Conservation (phyloP, 2,329 filamentous ascomycete species). For the Epichloe baconii region DNA sequence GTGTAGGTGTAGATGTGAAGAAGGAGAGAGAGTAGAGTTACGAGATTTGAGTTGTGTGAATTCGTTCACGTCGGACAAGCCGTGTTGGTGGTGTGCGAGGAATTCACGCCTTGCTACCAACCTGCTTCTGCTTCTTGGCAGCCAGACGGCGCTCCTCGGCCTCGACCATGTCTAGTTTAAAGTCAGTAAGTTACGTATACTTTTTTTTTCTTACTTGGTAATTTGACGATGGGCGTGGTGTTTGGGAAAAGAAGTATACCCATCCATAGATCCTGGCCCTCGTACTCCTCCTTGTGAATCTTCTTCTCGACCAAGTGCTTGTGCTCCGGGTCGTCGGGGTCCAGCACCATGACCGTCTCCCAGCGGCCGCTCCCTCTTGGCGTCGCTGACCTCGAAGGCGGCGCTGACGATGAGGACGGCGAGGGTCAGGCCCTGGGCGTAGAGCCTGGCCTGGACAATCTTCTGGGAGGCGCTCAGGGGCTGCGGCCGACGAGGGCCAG, state of each 20-base stretch:
- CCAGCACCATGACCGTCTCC: slow-evolving; percentile 72
- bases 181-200: slow-evolving; percentile 4
- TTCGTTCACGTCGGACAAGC: too few species aligned
- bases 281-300: slow-evolving; percentile 76
- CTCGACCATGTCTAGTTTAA: slow-evolving; percentile 58
- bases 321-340: slow-evolving; percentile 71
- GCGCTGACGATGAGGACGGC: slow-evolving; percentile 73
- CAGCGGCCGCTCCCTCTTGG: slow-evolving; percentile 60
- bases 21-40: not conserved
- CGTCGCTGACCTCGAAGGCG: slow-evolving; percentile 68
- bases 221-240: too few species aligned
- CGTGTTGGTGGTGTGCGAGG: not conserved
- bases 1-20: too few species aligned
- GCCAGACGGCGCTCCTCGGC: slow-evolving; percentile 55
- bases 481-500: slow-evolving; percentile 67
- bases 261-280: slow-evolving; percentile 88
- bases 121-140: slow-evolving; percentile 24
- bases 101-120: slow-evolving; percentile 11
- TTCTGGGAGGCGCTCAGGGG: slow-evolving; percentile 65
- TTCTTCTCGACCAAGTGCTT: slow-evolving; percentile 76
- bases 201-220: too few species aligned
- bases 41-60: not conserved
- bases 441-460: slow-evolving; percentile 86
- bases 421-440: slow-evolving; percentile 80
- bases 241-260: slow-evolving; percentile 29